Evolutionary conservation across 2,329 filamentous ascomycete species (phyloP).

Genomic region (Neonectria faginata): DNA sequence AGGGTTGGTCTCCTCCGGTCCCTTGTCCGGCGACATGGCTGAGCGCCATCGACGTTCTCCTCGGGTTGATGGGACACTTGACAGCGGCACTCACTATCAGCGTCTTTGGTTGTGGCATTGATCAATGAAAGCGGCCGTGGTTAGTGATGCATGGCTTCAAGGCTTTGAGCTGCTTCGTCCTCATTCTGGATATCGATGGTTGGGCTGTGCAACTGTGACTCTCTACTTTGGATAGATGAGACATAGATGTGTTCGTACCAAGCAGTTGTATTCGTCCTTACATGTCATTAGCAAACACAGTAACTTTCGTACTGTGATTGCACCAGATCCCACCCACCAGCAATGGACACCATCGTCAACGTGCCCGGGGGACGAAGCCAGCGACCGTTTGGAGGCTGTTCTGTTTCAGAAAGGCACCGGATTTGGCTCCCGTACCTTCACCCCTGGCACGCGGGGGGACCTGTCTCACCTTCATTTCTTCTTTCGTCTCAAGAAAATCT

Average conservation of each 20-base stretch:
- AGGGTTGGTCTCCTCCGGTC: constrained; percentile 18
- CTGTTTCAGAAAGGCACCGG: constrained; percentile 43
- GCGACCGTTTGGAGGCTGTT: constrained; percentile 33
- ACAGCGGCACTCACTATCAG: constrained; percentile 26
- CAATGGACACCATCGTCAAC: constrained; percentile 6
- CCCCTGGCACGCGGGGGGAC: constrained; percentile 27
- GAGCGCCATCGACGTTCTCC: constrained; percentile 30
- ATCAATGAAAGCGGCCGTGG: background rate
- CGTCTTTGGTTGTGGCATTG: background rate
- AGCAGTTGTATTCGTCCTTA: background rate
- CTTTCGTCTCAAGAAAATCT: constrained; percentile 17
- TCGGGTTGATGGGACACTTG: constrained; percentile 23
- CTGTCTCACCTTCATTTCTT: constrained; percentile 29
- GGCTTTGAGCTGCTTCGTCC: background rate
- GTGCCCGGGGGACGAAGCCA: constrained; percentile 8
- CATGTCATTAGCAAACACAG: background rate
- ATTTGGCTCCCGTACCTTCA: constrained; percentile 31
- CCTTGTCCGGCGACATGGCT: constrained; percentile 26
- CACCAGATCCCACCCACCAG: background rate
- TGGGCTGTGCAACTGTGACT: background rate
- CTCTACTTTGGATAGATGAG: background rate
- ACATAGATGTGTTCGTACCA: background rate
- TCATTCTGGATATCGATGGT: background rate
- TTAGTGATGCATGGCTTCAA: background rate
- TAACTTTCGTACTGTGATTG: background rate